Evolutionary conservation across 2,329 filamentous ascomycete genomes (phyloP).

Genomic region (Stachybotrys chartarum): DNA sequence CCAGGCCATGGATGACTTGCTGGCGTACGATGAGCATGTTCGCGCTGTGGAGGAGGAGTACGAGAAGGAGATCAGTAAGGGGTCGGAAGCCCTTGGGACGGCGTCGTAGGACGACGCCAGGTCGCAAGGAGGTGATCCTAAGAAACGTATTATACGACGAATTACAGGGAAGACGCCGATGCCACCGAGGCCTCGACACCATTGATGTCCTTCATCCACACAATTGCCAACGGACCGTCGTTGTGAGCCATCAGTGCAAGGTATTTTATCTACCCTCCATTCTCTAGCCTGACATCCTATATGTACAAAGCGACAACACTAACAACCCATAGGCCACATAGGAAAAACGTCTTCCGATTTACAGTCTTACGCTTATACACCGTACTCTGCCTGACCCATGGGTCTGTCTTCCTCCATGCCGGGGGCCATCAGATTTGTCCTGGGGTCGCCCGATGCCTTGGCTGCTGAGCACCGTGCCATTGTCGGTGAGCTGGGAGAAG

Average conservation of each 20-base stretch:
- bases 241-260: background rate
- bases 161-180: background rate
- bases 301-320: constrained; percentile 29
- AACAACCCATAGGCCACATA: constrained; percentile 5
- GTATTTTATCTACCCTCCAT: constrained; percentile 20
- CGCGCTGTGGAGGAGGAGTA: constrained; percentile 1
- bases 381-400: constrained; percentile 54
- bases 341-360: constrained; percentile 28
- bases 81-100: too few relatives aligned
- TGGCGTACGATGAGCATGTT: constrained; percentile 16
- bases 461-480: constrained; percentile 97
- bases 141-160: background rate
- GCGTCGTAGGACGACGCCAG: constrained; percentile 5
- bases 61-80: constrained; percentile 15
- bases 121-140: background rate
- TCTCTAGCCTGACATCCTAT: constrained; percentile 24
- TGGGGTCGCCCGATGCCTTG: constrained; percentile 73
- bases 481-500: constrained; percentile 70
- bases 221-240: too few relatives aligned
- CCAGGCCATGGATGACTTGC: constrained; percentile 10
- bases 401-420: constrained; percentile 58
- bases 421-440: constrained; percentile 73
- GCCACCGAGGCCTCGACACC: too few relatives aligned
- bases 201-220: too few relatives aligned
- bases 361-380: constrained; percentile 33